phyloP scores from a whole-genome alignment of 805 yeast species.

The Nakazawaea holstii region DNA sequence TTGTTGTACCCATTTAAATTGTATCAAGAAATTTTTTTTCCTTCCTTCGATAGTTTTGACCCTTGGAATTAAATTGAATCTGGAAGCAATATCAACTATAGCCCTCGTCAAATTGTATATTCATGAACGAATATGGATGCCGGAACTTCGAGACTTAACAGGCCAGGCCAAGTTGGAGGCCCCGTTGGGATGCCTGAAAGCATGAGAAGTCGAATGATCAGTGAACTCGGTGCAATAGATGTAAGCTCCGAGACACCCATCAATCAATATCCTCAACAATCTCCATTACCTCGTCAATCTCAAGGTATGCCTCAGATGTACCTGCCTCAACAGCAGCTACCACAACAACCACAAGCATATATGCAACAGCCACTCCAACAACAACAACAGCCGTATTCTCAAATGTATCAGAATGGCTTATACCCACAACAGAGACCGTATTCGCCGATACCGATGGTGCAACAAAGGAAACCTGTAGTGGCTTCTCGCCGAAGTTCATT shows the following conservation, averaged over 20 bases:
- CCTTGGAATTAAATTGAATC: too few relatives aligned
- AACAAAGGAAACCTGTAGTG: conserved; percentile 10
- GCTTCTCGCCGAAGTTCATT: conserved; percentile 19
- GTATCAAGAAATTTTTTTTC: too few relatives aligned
- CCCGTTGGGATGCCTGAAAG: conserved; percentile 20
- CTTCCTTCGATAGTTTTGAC: too few relatives aligned
- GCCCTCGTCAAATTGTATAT: too few relatives aligned
- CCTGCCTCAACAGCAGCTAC: not conserved
- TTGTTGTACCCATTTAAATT: too few relatives aligned
- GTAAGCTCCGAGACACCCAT: conserved; percentile 35
- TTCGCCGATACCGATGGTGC: conserved; percentile 6
- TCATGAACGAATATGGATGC: conserved; percentile 24
- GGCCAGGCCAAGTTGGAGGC: conserved; percentile 10
- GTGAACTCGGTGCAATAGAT: conserved; percentile 39
- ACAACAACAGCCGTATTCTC: conserved; percentile 15
- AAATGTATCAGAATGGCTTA: conserved; percentile 10
- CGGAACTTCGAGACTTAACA: conserved; percentile 22
- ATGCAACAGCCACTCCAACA: conserved; percentile 12
- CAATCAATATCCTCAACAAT: conserved; percentile 2
- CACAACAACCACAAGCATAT: conserved; percentile 16
- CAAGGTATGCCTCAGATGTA: not conserved
- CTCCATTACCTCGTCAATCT: conserved; percentile 11
- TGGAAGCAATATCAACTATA: too few relatives aligned
- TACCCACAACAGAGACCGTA: conserved; percentile 13
- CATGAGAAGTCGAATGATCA: conserved; percentile 31